Conservation (phyloP, 306 rosid species). For the Abrus precatorius region DNA sequence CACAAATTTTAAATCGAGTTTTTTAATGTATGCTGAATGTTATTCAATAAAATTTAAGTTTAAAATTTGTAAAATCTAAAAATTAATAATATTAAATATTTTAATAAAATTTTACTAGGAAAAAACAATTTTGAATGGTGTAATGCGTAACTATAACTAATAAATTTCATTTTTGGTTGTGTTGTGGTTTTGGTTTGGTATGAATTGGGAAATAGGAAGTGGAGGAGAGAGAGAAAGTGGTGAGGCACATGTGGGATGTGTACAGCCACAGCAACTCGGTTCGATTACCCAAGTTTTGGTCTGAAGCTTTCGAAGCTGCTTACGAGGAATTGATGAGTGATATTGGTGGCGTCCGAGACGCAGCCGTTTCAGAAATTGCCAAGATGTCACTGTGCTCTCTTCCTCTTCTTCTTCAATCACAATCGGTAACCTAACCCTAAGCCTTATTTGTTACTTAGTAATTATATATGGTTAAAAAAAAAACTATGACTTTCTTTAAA, state of each 20-base stretch:
- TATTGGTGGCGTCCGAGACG: conserved; percentile 57
- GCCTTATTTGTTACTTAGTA: not conserved
- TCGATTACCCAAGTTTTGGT: conserved; percentile 80
- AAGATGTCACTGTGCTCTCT: conserved; percentile 73
- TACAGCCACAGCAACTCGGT: conserved; percentile 52
- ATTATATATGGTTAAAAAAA: no score
- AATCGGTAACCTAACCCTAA: conserved; percentile 42
- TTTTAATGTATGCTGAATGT: no score
- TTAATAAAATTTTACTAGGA: no score
- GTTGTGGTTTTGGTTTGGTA: no score
- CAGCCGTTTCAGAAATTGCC: conserved; percentile 83
- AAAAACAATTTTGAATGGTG: no score
- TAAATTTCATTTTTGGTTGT: no score
- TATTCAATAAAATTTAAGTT: no score
- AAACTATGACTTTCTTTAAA: no score
- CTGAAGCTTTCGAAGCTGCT: conserved; percentile 85
- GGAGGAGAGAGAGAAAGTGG: conserved; percentile 84
- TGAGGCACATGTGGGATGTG: conserved; percentile 85
- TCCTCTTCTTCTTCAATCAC: conserved; percentile 48
- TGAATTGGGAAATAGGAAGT: conserved; percentile 66
- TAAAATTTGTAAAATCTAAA: no score
- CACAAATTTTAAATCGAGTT: not conserved
- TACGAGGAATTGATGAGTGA: conserved; percentile 77
- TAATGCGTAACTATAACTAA: no score
- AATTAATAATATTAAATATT: no score